Base-by-base conservation (phyloP, 169 alveolate genomes). In the Condylostoma magnum region DNA sequence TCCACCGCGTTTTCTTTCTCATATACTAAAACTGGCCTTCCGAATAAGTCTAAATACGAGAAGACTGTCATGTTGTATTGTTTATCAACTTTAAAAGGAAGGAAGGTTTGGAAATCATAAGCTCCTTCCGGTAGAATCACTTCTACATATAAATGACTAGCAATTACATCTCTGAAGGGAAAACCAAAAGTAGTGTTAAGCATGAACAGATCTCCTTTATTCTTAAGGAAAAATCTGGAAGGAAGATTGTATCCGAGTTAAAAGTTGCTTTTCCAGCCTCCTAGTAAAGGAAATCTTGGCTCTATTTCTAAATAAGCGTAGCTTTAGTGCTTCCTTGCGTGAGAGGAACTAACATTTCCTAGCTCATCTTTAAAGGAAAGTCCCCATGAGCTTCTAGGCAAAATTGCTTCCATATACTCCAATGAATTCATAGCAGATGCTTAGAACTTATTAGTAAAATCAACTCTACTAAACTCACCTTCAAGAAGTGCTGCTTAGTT, bases 391-490 rank as follows among this genome's bases (percentile, higher is more conserved):
- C 82, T 76, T 51, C 82, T 76, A 30, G 96, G 96, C 33, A 94
- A 76, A 8, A 68, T 77, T 4, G 94, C 93, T 6, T 74, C 70
- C 3, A 91, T 69, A 33, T 75, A 68, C 34, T 81, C 76, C 20
- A 92, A 47, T 0, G 95, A 91, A 44, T 82, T 85, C 0, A 79
- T 69, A 22, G 83, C 90, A 38, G 89, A 77, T 20, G 76, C 70
- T 4, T 75, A 76, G 66, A 65, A 77, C 46, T 79, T 73, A 58
- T 81, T 78, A 77, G 83, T 84, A 31, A 81, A 87, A 56, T 84
- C 95, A 44, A 87, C 85, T 80, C 98, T 85, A 6, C 93, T 90
- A 63, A 91, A 94, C 69, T 91, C 98, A 20, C 96, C 96, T 41
- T 86, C 77, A 38, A 92, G 73, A 18, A 82, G 81, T 5, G 96